Evolutionary conservation across 2,329 filamentous ascomycete genomes (phyloP).

Genomic region (Penicillium digitatum): DNA sequence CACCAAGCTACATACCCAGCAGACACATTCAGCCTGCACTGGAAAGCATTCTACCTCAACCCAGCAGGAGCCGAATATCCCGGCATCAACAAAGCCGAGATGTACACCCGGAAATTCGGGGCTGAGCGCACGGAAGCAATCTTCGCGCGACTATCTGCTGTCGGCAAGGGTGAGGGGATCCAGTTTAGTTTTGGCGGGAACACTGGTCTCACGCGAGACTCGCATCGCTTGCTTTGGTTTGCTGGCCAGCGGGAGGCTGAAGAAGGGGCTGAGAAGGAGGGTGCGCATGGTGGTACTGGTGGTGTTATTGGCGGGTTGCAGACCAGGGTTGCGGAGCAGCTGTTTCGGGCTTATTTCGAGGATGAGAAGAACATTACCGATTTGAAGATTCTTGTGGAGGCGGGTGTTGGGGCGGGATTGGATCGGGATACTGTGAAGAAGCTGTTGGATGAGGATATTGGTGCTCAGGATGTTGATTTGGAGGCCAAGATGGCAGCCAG

Average conservation of each 20-base stretch:
- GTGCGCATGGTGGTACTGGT: slow-evolving; percentile 26
- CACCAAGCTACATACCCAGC: slow-evolving; percentile 62
- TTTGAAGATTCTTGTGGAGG: slow-evolving; percentile 49
- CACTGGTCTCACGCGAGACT: slow-evolving; percentile 73
- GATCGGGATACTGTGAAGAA: slow-evolving; percentile 50
- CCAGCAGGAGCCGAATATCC: slow-evolving; percentile 54
- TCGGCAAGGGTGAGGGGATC: slow-evolving; percentile 66
- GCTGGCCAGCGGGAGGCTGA: slow-evolving; percentile 50
- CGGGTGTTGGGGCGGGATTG: slow-evolving; percentile 54
- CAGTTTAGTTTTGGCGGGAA: slow-evolving; percentile 67
- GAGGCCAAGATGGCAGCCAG: slow-evolving; percentile 53
- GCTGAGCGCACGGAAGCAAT: slow-evolving; percentile 57
- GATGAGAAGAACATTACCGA: slow-evolving; percentile 61
- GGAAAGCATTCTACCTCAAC: slow-evolving; percentile 78
- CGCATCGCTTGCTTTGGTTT: slow-evolving; percentile 71
- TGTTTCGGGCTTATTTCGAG: slow-evolving; percentile 66
- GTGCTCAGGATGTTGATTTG: slow-evolving; percentile 54
- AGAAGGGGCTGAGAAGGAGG: neutral
- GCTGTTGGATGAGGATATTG: slow-evolving; percentile 56
- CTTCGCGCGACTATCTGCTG: slow-evolving; percentile 52
- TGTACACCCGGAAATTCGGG: slow-evolving; percentile 62
- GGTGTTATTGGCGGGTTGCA: slow-evolving; percentile 48
- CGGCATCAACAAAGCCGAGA: slow-evolving; percentile 52
- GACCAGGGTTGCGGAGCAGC: slow-evolving; percentile 56
- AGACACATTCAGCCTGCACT: slow-evolving; percentile 69